A percentile compares a stretch with the other conserved stretches of the same genome.
Conservation (phyloP, 257 asterid genomes). For the Gentiana dahurica region DNA sequence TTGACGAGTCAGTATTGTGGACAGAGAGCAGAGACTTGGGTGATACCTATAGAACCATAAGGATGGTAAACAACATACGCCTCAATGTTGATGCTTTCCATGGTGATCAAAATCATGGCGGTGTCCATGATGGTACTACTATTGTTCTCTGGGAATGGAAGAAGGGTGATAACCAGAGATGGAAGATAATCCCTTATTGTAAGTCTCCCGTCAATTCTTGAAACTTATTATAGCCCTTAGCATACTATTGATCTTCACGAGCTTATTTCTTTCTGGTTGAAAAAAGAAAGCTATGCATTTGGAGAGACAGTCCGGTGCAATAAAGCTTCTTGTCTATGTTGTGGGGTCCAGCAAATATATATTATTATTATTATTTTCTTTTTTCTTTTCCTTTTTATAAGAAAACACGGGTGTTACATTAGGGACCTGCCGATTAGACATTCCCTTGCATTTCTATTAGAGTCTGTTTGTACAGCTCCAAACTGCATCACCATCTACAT, state of each 20-base stretch:
- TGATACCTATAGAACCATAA: conserved; percentile 55
- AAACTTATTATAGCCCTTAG: background rate
- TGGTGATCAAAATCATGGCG: conserved; percentile 83
- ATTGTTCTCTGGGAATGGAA: conserved; percentile 96
- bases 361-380: too few species aligned
- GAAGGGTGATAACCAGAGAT: conserved; percentile 82
- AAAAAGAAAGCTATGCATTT: too few species aligned
- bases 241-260: background rate
- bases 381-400: too few species aligned
- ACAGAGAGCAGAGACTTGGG: conserved; percentile 80
- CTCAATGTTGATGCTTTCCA: conserved; percentile 73
- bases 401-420: too few species aligned
- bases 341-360: too few species aligned
- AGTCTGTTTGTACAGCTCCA: too few species aligned
- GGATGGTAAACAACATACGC: conserved; percentile 76
- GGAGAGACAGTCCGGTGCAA: too few species aligned
- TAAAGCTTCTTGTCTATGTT: too few species aligned
- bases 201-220: conserved; percentile 23
- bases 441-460: too few species aligned
- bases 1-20: conserved; percentile 87
- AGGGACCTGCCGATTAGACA: too few species aligned
- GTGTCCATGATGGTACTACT: conserved; percentile 70
- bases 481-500: too few species aligned
- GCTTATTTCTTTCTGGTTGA: too few species aligned
- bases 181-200: conserved; percentile 80